Base-by-base conservation (phyloP, 2,329 filamentous ascomycete genomes). In the Xylariaceae sp. region DNA sequence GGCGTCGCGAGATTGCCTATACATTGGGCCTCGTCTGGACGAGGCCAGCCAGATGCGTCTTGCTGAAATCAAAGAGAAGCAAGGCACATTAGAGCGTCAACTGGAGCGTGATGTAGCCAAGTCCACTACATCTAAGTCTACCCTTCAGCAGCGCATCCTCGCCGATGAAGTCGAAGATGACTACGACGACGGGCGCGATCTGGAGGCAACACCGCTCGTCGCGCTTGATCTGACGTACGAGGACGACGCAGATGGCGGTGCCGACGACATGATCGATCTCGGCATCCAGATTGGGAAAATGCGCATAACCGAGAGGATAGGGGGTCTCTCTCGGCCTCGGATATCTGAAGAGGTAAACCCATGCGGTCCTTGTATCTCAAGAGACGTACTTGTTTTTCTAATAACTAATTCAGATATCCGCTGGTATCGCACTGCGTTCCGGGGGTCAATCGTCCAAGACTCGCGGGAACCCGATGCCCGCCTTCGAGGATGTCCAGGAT, bases 11-110 rank as follows among this genome's bases (percentile, higher is more conserved):
- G 80, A 82, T 17, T 85, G 82, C 66, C 69, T 88, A 44, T 90
- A 88, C 69, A 78, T 90, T 42, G 83, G 85, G 1, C 82, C 85
- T 0, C 81, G 85, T 18, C 76, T 89, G n/a, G 88, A 91, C 71
- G 81, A 87, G 61, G 83, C 83, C 6, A 84, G 84, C 56, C 87
- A 89, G 72, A 79, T 86, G 66, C 86, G 86, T 66, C 78, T 92
- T 56, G 88, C 86, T 3, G 86, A 90, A 68, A 87, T 92, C 71
- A 92, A 92, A 74, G 88, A 92, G 72, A 87, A 88, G 73, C 88
- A 91, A 73, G 88, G 87, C 30, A 84, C 82, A 7, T 74, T 91
- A 15, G 88, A 91, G 74, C 79, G 84, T 56, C 82, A 86, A 57
- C 77, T 91, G 4, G 88, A 90, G 72, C 77, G 85, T 49, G 86